These are phyloP conservation scores for Gymnopilus dilepis DNA, from an alignment of 768 basidiomycete genomes.

Conservation along the genomic window DNA sequence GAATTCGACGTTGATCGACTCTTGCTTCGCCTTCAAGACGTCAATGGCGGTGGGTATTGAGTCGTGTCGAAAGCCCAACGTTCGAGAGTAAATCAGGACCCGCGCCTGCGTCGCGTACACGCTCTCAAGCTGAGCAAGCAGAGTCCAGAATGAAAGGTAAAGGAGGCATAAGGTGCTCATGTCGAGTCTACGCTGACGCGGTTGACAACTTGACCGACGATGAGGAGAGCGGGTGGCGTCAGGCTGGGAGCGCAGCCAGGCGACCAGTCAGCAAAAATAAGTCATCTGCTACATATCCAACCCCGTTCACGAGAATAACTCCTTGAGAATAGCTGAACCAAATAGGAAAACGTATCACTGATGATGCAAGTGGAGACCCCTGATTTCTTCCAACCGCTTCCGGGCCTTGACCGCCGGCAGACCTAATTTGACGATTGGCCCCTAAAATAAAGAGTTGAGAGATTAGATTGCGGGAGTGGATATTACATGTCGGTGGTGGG, in stretches of 20 bases:
- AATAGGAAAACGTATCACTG: neutral
- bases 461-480: conserved; percentile 5
- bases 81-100: conserved; percentile 69
- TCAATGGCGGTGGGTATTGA: conserved; percentile 75
- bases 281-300: too few relatives aligned
- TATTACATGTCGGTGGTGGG: conserved; percentile 9
- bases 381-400: neutral
- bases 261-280: too few relatives aligned
- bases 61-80: conserved; percentile 69
- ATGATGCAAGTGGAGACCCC: neutral
- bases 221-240: too few relatives aligned
- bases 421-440: neutral
- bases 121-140: neutral
- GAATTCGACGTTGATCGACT: conserved; percentile 57
- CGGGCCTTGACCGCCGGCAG: neutral
- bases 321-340: too few relatives aligned
- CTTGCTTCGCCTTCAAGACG: conserved; percentile 51
- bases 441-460: neutral
- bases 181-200: neutral
- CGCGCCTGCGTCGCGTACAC: conserved; percentile 29
- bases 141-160: conserved; percentile 10
- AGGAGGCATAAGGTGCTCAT: neutral
- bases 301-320: too few relatives aligned
- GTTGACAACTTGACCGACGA: too few relatives aligned
- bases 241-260: too few relatives aligned